Conservation (phyloP, 768 basidiomycete genomes). For the Tricholoma furcatifolium region DNA sequence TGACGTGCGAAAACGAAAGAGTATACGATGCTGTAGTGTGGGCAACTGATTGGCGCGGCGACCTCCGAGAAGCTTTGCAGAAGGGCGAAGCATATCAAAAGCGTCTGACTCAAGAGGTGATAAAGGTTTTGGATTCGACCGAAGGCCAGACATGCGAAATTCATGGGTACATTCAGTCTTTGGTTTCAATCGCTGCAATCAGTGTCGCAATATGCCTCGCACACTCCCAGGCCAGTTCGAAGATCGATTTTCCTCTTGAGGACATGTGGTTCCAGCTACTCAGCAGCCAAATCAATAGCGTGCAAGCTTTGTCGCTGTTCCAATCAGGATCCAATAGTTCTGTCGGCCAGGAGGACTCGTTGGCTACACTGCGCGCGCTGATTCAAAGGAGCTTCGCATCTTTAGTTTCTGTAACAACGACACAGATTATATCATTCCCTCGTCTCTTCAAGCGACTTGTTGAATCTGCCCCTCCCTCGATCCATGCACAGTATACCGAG, state of each 20-base stretch:
- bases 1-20: conserved; percentile 63
- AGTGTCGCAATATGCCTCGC: conserved; percentile 71
- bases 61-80: conserved; percentile 61
- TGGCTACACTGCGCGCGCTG: conserved; percentile 63
- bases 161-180: conserved; percentile 39
- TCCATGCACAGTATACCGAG: conserved; percentile 79
- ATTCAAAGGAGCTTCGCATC: conserved; percentile 84
- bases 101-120: conserved; percentile 43
- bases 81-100: conserved; percentile 64
- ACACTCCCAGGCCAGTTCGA: conserved; percentile 48
- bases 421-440: conserved; percentile 84
- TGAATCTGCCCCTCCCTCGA: conserved; percentile 60
- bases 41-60: conserved; percentile 65
- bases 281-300: conserved; percentile 74
- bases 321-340: conserved; percentile 20
- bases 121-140: conserved; percentile 30
- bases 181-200: conserved; percentile 58
- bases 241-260: conserved; percentile 53
- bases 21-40: conserved; percentile 82
- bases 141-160: conserved; percentile 23
- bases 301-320: conserved; percentile 64
- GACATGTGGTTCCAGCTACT: conserved; percentile 91
- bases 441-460: conserved; percentile 90
- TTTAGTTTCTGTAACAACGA: conserved; percentile 81
- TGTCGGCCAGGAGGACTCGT: conserved; percentile 24